Evolutionary conservation across 495 filamentous ascomycete species (phyloP).

Genomic region (Trichoderma asperelloides): DNA sequence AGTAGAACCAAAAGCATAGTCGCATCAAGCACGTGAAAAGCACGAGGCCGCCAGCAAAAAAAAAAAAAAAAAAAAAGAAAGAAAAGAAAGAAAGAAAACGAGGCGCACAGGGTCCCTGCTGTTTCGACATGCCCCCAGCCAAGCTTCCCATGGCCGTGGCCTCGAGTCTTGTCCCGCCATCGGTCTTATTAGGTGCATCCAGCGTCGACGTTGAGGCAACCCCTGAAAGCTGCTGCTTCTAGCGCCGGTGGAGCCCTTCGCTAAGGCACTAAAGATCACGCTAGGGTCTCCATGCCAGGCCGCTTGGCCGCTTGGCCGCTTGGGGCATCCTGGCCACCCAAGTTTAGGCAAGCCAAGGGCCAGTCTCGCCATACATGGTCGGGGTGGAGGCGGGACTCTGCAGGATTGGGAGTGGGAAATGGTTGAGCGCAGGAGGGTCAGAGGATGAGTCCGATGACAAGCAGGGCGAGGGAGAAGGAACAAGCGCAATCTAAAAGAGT

Average conservation of each 20-base stretch:
- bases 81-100: no score
- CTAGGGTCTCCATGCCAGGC: constrained; percentile 1
- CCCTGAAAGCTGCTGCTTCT: not conserved
- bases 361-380: not conserved
- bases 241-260: not conserved
- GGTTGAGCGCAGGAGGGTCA: not conserved
- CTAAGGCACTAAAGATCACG: not conserved
- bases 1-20: not conserved
- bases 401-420: not conserved
- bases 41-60: no score
- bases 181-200: not conserved
- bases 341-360: not conserved
- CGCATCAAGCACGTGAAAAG: not conserved
- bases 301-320: no score
- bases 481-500: not conserved
- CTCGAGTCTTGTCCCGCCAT: not conserved
- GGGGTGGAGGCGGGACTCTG: constrained; percentile 2
- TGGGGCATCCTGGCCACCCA: not conserved
- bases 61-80: no score
- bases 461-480: not conserved
- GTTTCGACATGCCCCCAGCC: no score
- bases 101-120: no score
- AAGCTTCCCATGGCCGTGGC: not conserved
- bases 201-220: not conserved
- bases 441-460: not conserved